These are phyloP conservation scores for Penicillium antarcticum DNA, from an alignment of 495 filamentous ascomycete species.

Conservation along the genomic window DNA sequence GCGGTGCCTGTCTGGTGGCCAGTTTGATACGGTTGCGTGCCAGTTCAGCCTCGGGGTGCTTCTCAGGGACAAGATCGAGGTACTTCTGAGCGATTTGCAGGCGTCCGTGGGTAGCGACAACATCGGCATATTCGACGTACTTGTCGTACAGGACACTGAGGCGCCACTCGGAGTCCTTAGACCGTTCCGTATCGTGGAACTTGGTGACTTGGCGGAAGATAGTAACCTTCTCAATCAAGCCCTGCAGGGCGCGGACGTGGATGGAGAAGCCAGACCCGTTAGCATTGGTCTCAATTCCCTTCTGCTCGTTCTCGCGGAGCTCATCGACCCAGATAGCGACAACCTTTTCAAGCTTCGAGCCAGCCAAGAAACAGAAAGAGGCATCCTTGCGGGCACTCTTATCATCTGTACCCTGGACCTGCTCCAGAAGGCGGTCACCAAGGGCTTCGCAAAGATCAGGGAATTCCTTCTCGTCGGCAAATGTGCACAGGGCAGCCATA, in stretches of 20 bases:
- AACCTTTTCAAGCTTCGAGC: slow-evolving; percentile 96
- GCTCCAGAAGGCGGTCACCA: slow-evolving; percentile 85
- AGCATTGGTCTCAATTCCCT: slow-evolving; percentile 60
- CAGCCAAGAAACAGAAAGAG: slow-evolving; percentile 91
- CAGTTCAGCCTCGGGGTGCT: slow-evolving; percentile 85
- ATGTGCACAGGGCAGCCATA: slow-evolving; percentile 93
- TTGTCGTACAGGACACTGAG: slow-evolving; percentile 85
- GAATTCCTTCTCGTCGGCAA: slow-evolving; percentile 86
- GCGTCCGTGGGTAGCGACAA: slow-evolving; percentile 87
- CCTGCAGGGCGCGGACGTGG: slow-evolving; percentile 82
- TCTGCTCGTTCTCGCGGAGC: slow-evolving; percentile 75
- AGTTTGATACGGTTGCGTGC: slow-evolving; percentile 82
- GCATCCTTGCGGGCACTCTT: slow-evolving; percentile 74
- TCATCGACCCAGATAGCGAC: slow-evolving; percentile 90
- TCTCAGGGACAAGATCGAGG: slow-evolving; percentile 78
- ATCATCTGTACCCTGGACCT: slow-evolving; percentile 44
- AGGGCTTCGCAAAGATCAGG: slow-evolving; percentile 94
- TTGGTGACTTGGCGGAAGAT: slow-evolving; percentile 93
- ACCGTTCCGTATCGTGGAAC: slow-evolving; percentile 76
- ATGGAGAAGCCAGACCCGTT: slow-evolving; percentile 84
- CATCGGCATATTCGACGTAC: slow-evolving; percentile 95
- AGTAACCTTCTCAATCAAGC: slow-evolving; percentile 97
- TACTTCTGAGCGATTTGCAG: slow-evolving; percentile 86
- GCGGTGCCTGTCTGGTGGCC: slow-evolving; percentile 68
- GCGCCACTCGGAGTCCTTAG: slow-evolving; percentile 76